A percentile compares a stretch with the other conserved stretches of the same genome.
Conservation (phyloP, 768 basidiomycete species). For the Dacryopinax spathularia region DNA sequence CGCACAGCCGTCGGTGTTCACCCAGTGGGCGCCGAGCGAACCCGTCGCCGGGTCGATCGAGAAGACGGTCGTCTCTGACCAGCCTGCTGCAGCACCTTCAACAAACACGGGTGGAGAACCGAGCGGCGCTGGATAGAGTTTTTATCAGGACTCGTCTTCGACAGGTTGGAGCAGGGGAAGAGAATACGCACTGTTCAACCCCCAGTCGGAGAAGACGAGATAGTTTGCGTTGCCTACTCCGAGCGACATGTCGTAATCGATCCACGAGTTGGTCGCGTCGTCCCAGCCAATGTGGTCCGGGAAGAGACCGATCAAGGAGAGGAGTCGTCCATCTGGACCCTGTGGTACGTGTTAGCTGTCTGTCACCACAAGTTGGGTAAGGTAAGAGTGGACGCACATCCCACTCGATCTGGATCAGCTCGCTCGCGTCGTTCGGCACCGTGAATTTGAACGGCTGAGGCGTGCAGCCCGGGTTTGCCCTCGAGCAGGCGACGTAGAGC, state of each 20-base stretch:
- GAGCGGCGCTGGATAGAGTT: not conserved
- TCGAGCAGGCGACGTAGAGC: not conserved
- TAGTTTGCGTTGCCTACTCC: not conserved
- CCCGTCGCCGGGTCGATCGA: not conserved
- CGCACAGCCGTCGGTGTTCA: not conserved
- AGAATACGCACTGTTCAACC: not conserved
- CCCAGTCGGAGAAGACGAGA: not conserved
- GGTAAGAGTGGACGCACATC: not conserved
- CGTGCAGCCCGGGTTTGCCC: not conserved
- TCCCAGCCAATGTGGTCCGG: not conserved
- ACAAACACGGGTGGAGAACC: not conserved
- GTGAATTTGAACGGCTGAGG: not conserved
- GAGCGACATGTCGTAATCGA: constrained; percentile 1
- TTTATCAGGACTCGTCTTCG: too few relatives aligned
- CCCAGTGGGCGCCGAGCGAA: not conserved
- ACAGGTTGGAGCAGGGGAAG: too few relatives aligned
- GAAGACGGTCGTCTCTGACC: not conserved
- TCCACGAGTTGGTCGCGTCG: not conserved
- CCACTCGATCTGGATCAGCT: constrained; percentile 2
- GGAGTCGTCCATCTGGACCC: not conserved
- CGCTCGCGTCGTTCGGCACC: not conserved
- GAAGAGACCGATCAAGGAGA: not conserved
- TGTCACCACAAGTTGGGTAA: not conserved
- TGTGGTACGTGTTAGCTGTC: not conserved
- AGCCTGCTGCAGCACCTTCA: not conserved